Percentiles rank a stretch among this genome's conserved stretches.
phyloP scores from a whole-genome alignment of 2,329 filamentous ascomycete genomes.

The Alternaria consortialis region DNA sequence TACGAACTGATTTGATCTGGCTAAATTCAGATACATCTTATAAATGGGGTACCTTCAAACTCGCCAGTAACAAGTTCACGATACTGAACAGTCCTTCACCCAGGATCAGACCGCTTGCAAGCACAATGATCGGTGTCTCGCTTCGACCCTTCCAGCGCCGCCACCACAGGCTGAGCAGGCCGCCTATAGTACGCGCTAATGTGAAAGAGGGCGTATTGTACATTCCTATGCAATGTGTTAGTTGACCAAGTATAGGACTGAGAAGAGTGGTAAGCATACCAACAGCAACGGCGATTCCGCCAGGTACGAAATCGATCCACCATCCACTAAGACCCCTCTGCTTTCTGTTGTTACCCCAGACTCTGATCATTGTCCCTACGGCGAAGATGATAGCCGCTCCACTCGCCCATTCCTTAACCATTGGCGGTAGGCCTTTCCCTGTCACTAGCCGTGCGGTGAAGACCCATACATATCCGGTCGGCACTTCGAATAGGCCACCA shows the following conservation, averaged over 20 bases:
- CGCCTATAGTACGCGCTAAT: slow-evolving; percentile 83
- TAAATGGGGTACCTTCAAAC: slow-evolving; percentile 68
- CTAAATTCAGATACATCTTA: slow-evolving; percentile 3
- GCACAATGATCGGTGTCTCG: slow-evolving; percentile 84
- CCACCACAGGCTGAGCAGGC: slow-evolving; percentile 48
- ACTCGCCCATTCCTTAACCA: slow-evolving; percentile 82
- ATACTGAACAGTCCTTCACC: slow-evolving; percentile 78
- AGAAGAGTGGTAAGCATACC: slow-evolving; percentile 60
- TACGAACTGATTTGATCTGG: neutral
- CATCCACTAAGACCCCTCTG: slow-evolving; percentile 48
- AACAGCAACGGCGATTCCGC: slow-evolving; percentile 94
- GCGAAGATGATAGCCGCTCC: slow-evolving; percentile 80
- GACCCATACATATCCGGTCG: slow-evolving; percentile 96
- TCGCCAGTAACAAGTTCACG: slow-evolving; percentile 84
- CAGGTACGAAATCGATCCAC: slow-evolving; percentile 83
- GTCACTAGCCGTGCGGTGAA: slow-evolving; percentile 95
- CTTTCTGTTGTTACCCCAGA: slow-evolving; percentile 46
- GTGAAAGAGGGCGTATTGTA: slow-evolving; percentile 98
- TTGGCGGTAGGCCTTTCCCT: slow-evolving; percentile 83
- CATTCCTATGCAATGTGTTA: slow-evolving; percentile 69
- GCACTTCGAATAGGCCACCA: slow-evolving; percentile 88
- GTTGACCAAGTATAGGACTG: neutral
- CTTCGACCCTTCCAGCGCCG: slow-evolving; percentile 47
- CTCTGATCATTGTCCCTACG: slow-evolving; percentile 73
- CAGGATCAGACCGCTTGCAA: slow-evolving; percentile 88